Evolutionary conservation across 495 filamentous ascomycete genomes (phyloP).

Genomic region (Aspergillus wentii): DNA sequence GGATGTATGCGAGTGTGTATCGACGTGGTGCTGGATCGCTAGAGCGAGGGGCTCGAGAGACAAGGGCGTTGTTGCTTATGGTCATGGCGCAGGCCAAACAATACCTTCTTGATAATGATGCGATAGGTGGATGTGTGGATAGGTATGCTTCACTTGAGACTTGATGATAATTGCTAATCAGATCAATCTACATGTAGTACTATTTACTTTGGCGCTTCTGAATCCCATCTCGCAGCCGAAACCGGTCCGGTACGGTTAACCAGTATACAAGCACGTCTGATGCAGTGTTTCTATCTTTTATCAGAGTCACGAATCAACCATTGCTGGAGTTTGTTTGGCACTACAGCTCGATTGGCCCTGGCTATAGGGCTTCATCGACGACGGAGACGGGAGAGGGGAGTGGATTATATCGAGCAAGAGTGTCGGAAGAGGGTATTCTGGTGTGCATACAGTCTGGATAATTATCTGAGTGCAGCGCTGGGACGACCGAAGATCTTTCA

Average conservation of each 20-base stretch:
- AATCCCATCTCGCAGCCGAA: slow-evolving; percentile 20
- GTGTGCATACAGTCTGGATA: slow-evolving; percentile 44
- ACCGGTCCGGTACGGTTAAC: slow-evolving; percentile 25
- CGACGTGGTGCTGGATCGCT: background rate
- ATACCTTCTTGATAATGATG: slow-evolving; percentile 5
- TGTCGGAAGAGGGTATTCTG: slow-evolving; percentile 43
- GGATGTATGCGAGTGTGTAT: slow-evolving; percentile 12
- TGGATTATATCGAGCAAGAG: slow-evolving; percentile 18
- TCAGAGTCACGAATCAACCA: slow-evolving; percentile 31
- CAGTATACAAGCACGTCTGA: slow-evolving; percentile 28
- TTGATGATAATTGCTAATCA: too few species aligned
- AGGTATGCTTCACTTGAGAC: slow-evolving; percentile 4
- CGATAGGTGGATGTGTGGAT: slow-evolving; percentile 6
- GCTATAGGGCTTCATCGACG: slow-evolving; percentile 27
- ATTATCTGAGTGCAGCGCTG: slow-evolving; percentile 38
- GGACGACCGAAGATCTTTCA: slow-evolving; percentile 39
- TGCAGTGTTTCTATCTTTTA: slow-evolving; percentile 30
- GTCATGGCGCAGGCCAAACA: slow-evolving; percentile 19
- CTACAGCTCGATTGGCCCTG: slow-evolving; percentile 28
- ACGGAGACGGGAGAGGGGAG: slow-evolving; percentile 10
- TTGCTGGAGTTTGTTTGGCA: slow-evolving; percentile 36
- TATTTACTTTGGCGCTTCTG: slow-evolving; percentile 18
- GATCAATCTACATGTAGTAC: slow-evolving; percentile 5
- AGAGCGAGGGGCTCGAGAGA: slow-evolving; percentile 7
- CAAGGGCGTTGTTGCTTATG: slow-evolving; percentile 18